These are phyloP conservation scores for Crithidia acanthocephali DNA, from an alignment of 208 protist genomes.

Conservation along the genomic window DNA sequence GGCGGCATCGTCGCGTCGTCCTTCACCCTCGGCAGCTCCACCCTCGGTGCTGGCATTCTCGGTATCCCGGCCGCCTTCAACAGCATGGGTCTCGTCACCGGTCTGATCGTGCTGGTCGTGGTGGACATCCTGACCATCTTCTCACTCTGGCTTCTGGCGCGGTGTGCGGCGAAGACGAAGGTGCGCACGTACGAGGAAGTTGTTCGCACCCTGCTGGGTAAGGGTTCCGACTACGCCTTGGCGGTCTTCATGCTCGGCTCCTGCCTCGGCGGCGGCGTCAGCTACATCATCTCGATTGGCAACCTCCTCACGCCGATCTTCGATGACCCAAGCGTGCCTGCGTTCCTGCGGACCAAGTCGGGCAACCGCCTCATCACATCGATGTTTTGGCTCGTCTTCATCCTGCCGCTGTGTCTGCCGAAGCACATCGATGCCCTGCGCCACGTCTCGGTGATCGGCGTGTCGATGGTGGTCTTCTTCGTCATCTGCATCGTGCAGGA, in stretches of 20 bases:
- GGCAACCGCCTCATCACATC: conserved; percentile 56
- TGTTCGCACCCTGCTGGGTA: conserved; percentile 52
- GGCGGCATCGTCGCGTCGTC: conserved; percentile 47
- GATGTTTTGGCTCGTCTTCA: conserved; percentile 52
- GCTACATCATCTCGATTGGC: conserved; percentile 63
- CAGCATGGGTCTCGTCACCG: conserved; percentile 54
- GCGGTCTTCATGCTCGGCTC: conserved; percentile 50
- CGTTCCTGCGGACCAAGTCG: conserved; percentile 37
- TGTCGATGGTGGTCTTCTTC: conserved; percentile 72
- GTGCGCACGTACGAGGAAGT: conserved; percentile 46
- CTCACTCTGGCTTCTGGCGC: conserved; percentile 58
- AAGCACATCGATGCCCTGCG: conserved; percentile 74
- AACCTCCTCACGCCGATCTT: conserved; percentile 51
- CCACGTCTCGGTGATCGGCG: conserved; percentile 62
- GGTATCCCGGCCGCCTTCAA: conserved; percentile 61
- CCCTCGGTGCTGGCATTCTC: conserved; percentile 73
- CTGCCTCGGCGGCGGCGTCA: conserved; percentile 57
- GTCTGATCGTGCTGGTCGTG: conserved; percentile 49
- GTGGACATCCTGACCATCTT: conserved; percentile 47
- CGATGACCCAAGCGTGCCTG: conserved; percentile 21
- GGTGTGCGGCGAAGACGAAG: conserved; percentile 39
- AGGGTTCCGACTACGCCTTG: conserved; percentile 51
- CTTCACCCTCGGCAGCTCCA: conserved; percentile 56
- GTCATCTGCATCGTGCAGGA: conserved; percentile 44
- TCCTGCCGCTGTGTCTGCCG: conserved; percentile 68